Evolutionary conservation across 805 yeast genomes (phyloP).

Genomic region (Candida tammaniensis): DNA sequence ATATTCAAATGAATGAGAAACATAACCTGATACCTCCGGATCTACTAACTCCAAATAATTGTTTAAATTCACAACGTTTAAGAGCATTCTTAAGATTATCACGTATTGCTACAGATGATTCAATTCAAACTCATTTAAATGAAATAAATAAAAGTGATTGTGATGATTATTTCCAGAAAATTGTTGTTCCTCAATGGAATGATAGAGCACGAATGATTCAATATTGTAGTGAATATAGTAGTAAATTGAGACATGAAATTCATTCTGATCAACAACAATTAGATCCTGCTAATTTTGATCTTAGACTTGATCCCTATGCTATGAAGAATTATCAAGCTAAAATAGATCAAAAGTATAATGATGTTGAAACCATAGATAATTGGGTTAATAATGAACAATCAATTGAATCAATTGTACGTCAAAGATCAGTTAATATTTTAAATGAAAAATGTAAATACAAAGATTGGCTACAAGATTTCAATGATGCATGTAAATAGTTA

Average conservation of each 20-base stretch:
- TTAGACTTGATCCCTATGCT: constrained; percentile 41
- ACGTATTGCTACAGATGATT: constrained; percentile 39
- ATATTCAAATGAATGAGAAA: too few relatives aligned
- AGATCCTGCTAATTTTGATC: constrained; percentile 19
- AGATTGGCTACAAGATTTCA: constrained; percentile 34
- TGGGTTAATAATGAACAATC: constrained; percentile 36
- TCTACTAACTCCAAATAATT: constrained; percentile 29
- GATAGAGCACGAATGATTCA: constrained; percentile 26
- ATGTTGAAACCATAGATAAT: constrained; percentile 27
- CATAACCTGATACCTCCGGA: constrained; percentile 3
- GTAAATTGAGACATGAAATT: constrained; percentile 18
- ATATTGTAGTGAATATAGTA: constrained; percentile 30
- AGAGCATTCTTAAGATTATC: constrained; percentile 39
- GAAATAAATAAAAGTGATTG: constrained; percentile 24
- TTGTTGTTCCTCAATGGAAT: constrained; percentile 37
- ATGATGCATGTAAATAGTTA: constrained; percentile 9
- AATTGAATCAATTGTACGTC: constrained; percentile 33
- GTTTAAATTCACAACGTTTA: constrained; percentile 31
- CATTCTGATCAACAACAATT: constrained; percentile 6
- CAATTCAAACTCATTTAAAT: constrained; percentile 36
- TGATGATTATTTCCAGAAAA: constrained; percentile 23
- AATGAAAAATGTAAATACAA: constrained; percentile 35
- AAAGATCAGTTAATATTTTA: constrained; percentile 29
- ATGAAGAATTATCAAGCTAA: constrained; percentile 19
- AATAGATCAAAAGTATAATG: constrained; percentile 20